Conservation (phyloP, 805 yeast genomes). For the Pichia rugopelliculosa region DNA sequence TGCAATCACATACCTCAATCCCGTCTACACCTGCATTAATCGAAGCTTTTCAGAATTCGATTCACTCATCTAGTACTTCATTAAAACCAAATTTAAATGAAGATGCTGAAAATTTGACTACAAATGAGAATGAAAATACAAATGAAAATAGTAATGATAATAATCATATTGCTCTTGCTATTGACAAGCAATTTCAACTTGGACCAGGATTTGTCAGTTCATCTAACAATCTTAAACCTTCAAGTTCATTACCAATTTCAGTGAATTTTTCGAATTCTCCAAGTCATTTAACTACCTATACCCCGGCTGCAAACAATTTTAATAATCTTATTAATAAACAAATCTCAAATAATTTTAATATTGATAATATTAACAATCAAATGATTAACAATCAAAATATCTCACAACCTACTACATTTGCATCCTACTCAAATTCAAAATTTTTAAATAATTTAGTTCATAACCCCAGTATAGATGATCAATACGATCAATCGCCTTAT, state of each 20-base stretch:
- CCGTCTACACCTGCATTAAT: not conserved
- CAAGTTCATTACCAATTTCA: not conserved
- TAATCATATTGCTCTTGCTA: not conserved
- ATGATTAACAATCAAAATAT: not conserved
- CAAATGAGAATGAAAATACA: not conserved
- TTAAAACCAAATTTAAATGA: not conserved
- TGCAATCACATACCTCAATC: not conserved
- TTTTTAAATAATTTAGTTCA: not conserved
- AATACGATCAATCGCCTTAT: not conserved
- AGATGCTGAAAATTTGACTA: too few species aligned
- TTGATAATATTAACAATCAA: not conserved
- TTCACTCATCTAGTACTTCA: not conserved
- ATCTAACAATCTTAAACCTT: not conserved
- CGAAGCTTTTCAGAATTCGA: slow-evolving; percentile 1
- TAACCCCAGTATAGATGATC: not conserved
- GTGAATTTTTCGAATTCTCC: not conserved
- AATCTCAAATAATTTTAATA: not conserved
- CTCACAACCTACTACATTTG: not conserved
- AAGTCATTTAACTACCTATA: not conserved
- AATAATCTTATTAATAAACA: not conserved
- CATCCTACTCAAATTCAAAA: not conserved
- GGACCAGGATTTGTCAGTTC: slow-evolving; percentile 6
- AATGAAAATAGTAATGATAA: not conserved
- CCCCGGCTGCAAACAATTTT: not conserved
- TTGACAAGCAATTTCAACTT: not conserved